Conservation (phyloP, 2,329 filamentous ascomycete species). For the Clonostachys byssicola region DNA sequence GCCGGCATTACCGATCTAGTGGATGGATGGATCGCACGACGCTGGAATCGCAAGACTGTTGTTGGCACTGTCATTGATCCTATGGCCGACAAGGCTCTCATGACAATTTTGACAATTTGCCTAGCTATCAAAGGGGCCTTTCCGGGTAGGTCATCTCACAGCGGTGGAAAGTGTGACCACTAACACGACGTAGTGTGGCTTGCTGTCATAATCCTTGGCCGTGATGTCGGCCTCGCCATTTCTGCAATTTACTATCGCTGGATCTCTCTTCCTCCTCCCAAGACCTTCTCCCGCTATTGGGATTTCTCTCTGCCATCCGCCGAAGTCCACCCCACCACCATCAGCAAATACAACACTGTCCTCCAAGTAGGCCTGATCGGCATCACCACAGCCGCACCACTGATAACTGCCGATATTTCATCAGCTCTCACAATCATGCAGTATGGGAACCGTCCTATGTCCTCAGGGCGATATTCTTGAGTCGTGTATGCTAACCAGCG, state of each 20-base stretch:
- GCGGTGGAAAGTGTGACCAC: background rate
- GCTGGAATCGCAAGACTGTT: slow-evolving; percentile 85
- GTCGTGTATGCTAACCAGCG: slow-evolving; percentile 3
- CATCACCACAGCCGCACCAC: slow-evolving; percentile 73
- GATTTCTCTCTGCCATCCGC: slow-evolving; percentile 90
- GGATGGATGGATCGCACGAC: slow-evolving; percentile 89
- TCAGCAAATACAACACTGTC: slow-evolving; percentile 92
- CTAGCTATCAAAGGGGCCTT: slow-evolving; percentile 79
- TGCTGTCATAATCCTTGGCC: slow-evolving; percentile 83
- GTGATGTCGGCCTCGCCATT: slow-evolving; percentile 78
- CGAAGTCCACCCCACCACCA: slow-evolving; percentile 77
- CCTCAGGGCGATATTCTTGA: background rate
- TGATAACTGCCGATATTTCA: slow-evolving; percentile 58
- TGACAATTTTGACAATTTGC: slow-evolving; percentile 88
- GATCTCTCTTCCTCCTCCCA: slow-evolving; percentile 88
- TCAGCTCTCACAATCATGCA: slow-evolving; percentile 56
- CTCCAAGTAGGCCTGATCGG: slow-evolving; percentile 86
- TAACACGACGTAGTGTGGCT: slow-evolving; percentile 63
- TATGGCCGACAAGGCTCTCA: slow-evolving; percentile 93
- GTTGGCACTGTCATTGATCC: slow-evolving; percentile 93
- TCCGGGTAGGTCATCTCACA: slow-evolving; percentile 54
- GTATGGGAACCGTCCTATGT: slow-evolving; percentile 34
- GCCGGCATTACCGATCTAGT: slow-evolving; percentile 88
- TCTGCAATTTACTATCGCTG: slow-evolving; percentile 94
- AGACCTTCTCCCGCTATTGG: slow-evolving; percentile 92